Evolutionary conservation across 2,329 filamentous ascomycete genomes (phyloP).

Genomic region (Diaporthe aspalathi): DNA sequence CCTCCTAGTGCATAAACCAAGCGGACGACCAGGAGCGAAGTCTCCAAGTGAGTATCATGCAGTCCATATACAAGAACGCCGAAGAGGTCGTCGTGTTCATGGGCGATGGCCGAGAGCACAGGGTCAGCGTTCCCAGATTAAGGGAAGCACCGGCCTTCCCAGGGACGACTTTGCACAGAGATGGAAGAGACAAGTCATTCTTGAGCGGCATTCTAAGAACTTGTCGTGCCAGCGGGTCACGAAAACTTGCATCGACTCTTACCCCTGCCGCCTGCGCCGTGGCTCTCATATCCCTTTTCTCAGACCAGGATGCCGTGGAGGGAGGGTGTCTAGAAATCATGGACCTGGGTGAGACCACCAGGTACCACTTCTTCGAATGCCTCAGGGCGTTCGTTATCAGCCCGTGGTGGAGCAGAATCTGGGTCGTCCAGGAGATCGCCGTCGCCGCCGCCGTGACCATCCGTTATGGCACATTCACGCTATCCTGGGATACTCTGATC

Average conservation of each 20-base stretch:
- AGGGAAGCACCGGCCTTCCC: neutral
- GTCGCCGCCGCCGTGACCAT: neutral
- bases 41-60: slow-evolving; percentile 28
- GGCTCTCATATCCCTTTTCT: slow-evolving; percentile 8
- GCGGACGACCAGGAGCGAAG: neutral
- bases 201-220: neutral
- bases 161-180: neutral
- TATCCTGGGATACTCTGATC: slow-evolving; percentile 4
- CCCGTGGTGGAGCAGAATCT: slow-evolving; percentile 34
- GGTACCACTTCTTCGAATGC: slow-evolving; percentile 23
- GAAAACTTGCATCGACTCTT: neutral
- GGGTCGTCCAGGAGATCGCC: slow-evolving; percentile 29
- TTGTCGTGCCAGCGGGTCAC: neutral
- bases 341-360: neutral
- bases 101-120: slow-evolving; percentile 27
- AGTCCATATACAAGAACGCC: slow-evolving; percentile 21
- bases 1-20: slow-evolving; percentile 30
- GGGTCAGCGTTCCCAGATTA: neutral
- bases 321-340: neutral
- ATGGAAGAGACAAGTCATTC: neutral
- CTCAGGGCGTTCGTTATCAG: slow-evolving; percentile 1
- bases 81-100: slow-evolving; percentile 31
- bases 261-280: neutral
- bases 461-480: slow-evolving; percentile 6
- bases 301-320: neutral